phyloP scores from a whole-genome alignment of 805 yeast genomes.

The Nakazawaea ishiwadae region DNA sequence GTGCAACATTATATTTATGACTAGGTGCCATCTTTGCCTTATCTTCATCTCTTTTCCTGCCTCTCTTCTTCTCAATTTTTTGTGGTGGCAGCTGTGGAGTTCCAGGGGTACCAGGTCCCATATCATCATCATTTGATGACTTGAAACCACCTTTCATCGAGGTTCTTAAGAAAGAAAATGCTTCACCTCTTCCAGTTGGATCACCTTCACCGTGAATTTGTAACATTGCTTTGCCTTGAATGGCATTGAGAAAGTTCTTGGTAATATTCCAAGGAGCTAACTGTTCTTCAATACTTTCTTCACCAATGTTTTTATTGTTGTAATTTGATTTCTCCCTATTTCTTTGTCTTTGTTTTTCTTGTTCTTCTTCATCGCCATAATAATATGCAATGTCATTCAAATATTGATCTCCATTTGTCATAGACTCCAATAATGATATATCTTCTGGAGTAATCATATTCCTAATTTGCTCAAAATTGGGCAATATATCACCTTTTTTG shows the following conservation, averaged over 20 bases:
- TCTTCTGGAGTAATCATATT: constrained; percentile 93
- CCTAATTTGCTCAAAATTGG: constrained; percentile 70
- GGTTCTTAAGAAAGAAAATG: constrained; percentile 80
- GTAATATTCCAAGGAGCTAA: constrained; percentile 94
- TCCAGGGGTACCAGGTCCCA: constrained; percentile 14
- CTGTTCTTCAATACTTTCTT: constrained; percentile 73
- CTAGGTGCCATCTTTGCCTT: constrained; percentile 40
- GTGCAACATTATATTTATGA: constrained; percentile 74
- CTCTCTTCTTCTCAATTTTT: constrained; percentile 17
- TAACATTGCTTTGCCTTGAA: constrained; percentile 95
- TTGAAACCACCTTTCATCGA: constrained; percentile 94
- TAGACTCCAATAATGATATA: constrained; percentile 76
- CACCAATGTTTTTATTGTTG: constrained; percentile 18
- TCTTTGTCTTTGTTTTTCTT: constrained; percentile 13
- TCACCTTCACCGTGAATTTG: constrained; percentile 94
- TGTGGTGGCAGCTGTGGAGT: constrained; percentile 16
- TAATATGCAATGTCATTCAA: constrained; percentile 75
- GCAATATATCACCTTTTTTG: constrained; percentile 61
- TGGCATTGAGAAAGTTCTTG: constrained; percentile 84
- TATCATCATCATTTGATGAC: constrained; percentile 16
- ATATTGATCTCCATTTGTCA: constrained; percentile 90
- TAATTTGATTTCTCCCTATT: constrained; percentile 8
- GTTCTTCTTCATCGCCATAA: constrained; percentile 30
- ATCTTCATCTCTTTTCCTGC: constrained; percentile 27
- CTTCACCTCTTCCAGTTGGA: constrained; percentile 87